Evolutionary conservation across 2,329 filamentous ascomycete species (phyloP).

Genomic region (Cordyceps farinosa): DNA sequence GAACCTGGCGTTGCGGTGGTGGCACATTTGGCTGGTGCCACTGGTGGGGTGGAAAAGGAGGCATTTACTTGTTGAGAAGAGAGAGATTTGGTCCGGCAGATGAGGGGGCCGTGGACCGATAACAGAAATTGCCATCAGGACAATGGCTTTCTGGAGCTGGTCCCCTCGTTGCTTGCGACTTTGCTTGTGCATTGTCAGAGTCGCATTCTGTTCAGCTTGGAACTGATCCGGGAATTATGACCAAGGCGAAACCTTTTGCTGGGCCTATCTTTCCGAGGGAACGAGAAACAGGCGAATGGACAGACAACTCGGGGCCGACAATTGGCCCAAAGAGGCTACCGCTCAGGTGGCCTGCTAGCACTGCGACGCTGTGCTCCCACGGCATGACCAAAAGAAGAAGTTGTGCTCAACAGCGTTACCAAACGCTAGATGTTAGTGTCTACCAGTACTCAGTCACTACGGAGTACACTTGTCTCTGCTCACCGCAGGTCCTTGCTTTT

Average conservation of each 20-base stretch:
- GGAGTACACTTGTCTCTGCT: background rate
- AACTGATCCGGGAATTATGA: background rate
- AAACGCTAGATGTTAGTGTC: background rate
- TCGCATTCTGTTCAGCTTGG: background rate
- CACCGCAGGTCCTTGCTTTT: slow-evolving; percentile 9
- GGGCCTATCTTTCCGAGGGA: background rate
- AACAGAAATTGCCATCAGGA: background rate
- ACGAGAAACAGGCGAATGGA: background rate
- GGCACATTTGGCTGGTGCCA: background rate
- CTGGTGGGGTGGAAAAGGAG: background rate
- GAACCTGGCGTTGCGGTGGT: background rate
- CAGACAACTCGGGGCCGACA: background rate
- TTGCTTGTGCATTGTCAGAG: background rate
- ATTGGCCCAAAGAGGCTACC: slow-evolving; percentile 1
- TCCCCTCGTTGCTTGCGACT: too few species aligned
- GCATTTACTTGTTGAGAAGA: background rate
- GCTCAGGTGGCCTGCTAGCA: background rate
- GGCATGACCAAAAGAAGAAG: background rate
- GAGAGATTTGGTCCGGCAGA: background rate
- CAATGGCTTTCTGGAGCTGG: too few species aligned
- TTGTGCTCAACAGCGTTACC: background rate
- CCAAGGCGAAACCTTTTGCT: background rate
- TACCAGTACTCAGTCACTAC: too few species aligned
- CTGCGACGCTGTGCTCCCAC: background rate
- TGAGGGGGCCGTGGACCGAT: background rate